Percentiles rank a stretch among this genome's conserved stretches.
Evolutionary conservation across 1,284 basidiomycete species (phyloP).

Genomic region (Malassezia brasiliensis): DNA sequence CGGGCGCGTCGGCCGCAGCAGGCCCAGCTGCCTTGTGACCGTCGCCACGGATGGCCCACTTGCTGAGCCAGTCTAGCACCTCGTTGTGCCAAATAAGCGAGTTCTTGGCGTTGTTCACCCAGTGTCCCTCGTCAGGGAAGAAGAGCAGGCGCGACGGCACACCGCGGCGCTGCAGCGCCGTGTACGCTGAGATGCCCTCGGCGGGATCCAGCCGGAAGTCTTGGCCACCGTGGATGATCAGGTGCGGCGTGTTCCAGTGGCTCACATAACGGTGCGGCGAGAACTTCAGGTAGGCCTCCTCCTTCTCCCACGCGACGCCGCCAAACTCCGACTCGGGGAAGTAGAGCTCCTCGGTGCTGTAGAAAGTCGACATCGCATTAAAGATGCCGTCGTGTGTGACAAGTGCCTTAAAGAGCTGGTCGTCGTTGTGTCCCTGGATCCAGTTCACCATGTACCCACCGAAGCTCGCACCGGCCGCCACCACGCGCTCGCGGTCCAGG

Average conservation of each 20-base stretch:
- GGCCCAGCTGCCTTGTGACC: not conserved
- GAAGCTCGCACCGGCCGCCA: conserved; percentile 28
- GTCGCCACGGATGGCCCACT: conserved; percentile 11
- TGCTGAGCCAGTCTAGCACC: conserved; percentile 29
- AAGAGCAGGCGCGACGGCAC: conserved; percentile 28
- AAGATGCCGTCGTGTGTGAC: conserved; percentile 39
- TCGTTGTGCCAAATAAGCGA: conserved; percentile 31
- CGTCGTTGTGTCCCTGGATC: conserved; percentile 39
- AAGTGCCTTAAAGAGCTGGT: conserved; percentile 31
- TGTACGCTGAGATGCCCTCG: conserved; percentile 28
- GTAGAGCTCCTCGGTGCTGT: conserved; percentile 36
- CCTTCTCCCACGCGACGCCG: conserved; percentile 22
- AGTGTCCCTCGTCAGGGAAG: conserved; percentile 33
- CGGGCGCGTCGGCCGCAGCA: not conserved
- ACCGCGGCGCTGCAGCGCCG: conserved; percentile 28
- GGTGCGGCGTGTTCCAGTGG: conserved; percentile 33
- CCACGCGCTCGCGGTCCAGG: conserved; percentile 23
- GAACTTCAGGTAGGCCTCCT: conserved; percentile 16
- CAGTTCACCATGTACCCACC: conserved; percentile 36
- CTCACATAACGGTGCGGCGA: conserved; percentile 19
- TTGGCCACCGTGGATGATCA: conserved; percentile 30
- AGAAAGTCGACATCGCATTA: conserved; percentile 14
- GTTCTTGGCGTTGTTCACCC: conserved; percentile 27
- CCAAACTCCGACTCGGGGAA: conserved; percentile 33
- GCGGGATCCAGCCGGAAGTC: conserved; percentile 27